Conservation (phyloP, 1,139 yeast genomes). For the Saccharomyces hybrid region DNA sequence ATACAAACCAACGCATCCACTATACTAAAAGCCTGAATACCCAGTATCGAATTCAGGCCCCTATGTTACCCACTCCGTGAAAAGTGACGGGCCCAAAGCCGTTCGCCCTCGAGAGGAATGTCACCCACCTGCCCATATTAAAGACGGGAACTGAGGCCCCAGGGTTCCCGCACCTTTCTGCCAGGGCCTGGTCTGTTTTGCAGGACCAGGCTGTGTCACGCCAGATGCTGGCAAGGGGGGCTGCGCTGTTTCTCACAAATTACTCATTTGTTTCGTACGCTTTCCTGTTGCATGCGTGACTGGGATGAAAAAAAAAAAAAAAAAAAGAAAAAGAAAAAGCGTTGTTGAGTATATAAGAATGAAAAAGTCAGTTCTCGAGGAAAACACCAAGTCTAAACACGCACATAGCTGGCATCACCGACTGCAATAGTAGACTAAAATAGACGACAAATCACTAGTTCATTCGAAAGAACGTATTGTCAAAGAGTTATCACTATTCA, state of each 20-base stretch:
- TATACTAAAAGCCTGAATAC: neutral
- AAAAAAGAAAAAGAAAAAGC: neutral
- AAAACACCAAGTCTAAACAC: neutral
- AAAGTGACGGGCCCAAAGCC: neutral
- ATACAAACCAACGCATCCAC: no score
- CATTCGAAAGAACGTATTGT: neutral
- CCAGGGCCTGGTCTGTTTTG: neutral
- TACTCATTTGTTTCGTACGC: conserved; percentile 1
- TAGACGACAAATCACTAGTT: neutral
- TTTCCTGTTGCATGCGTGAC: neutral
- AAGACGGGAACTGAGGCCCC: neutral
- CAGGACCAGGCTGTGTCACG: neutral
- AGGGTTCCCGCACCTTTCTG: neutral
- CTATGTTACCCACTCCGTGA: neutral
- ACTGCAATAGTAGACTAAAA: neutral
- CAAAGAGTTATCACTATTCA: neutral
- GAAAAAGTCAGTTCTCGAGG: neutral
- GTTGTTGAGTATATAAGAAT: neutral
- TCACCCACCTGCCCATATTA: neutral
- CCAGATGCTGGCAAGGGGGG: neutral
- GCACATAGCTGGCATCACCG: neutral
- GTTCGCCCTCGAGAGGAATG: neutral
- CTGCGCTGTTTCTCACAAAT: neutral
- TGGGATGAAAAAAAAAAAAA: neutral
- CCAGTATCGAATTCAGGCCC: neutral